phyloP scores from a whole-genome alignment of 1,284 basidiomycete species.

The Fistulinella cinereoalba region DNA sequence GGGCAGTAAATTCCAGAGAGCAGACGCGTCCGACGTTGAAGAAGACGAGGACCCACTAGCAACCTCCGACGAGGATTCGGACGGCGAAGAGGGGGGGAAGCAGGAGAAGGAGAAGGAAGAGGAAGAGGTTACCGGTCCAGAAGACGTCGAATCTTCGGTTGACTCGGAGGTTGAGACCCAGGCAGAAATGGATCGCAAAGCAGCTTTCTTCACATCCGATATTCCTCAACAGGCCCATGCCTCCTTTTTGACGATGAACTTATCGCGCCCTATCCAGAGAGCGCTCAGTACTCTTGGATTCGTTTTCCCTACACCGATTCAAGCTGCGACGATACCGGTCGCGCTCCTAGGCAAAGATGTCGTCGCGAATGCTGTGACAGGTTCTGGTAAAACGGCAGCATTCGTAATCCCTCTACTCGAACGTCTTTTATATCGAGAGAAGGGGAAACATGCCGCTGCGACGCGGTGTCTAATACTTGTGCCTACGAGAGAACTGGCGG shows the following conservation, averaged over 20 bases:
- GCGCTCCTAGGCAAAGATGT: conserved; percentile 93
- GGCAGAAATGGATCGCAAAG: conserved; percentile 59
- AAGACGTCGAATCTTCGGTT: conserved; percentile 35
- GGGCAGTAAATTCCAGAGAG: conserved; percentile 37
- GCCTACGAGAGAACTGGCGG: conserved; percentile 91
- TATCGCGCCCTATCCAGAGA: conserved; percentile 87
- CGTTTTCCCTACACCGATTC: conserved; percentile 90
- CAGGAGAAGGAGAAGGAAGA: too few species aligned
- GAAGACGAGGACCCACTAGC: conserved; percentile 45
- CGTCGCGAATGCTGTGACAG: conserved; percentile 92
- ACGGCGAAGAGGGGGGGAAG: too few species aligned
- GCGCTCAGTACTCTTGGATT: conserved; percentile 83
- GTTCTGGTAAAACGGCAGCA: conserved; percentile 95
- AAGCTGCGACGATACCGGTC: conserved; percentile 88
- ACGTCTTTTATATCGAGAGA: conserved; percentile 85
- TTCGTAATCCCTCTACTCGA: conserved; percentile 95
- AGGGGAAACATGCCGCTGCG: conserved; percentile 81
- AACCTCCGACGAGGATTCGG: conserved; percentile 38
- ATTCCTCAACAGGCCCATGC: conserved; percentile 46
- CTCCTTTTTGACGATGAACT: conserved; percentile 83
- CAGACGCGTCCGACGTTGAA: conserved; percentile 32
- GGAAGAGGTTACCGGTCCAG: conserved; percentile 26
- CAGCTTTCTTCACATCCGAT: conserved; percentile 80
- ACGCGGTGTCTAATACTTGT: conserved; percentile 92
- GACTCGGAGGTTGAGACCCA: conserved; percentile 40